A percentile compares a stretch with the other conserved stretches of the same genome.
These are phyloP conservation scores for Taphrina confusa DNA, from an alignment of 1,139 yeast species.

Conservation along the genomic window DNA sequence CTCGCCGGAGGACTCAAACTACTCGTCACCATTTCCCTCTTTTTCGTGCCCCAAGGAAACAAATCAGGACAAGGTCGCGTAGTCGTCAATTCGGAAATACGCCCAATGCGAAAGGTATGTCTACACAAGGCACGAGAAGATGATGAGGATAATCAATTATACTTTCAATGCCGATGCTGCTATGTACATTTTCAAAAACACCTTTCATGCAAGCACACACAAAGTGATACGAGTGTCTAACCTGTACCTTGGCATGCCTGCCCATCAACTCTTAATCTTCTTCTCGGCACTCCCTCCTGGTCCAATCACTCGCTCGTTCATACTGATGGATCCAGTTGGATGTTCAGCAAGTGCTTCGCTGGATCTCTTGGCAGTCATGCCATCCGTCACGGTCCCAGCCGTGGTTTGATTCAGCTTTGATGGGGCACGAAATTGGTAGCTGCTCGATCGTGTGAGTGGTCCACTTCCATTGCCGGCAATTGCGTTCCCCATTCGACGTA, in stretches of 20 bases:
- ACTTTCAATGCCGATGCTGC: constrained; percentile 7
- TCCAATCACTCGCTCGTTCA: constrained; percentile 9
- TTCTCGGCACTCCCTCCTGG: constrained; percentile 15
- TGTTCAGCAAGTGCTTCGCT: constrained; percentile 31
- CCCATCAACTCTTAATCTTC: constrained; percentile 7
- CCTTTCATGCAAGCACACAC: neutral
- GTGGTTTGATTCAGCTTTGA: constrained; percentile 16
- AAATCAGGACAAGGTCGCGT: neutral
- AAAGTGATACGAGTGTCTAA: neutral
- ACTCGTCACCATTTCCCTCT: constrained; percentile 10
- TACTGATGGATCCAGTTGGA: constrained; percentile 17
- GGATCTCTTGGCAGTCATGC: constrained; percentile 15
- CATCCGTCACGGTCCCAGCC: neutral
- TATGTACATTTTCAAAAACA: too few relatives aligned
- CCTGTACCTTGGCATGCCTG: neutral
- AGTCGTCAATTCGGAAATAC: too few relatives aligned
- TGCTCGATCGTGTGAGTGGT: constrained; percentile 19
- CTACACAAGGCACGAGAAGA: too few relatives aligned
- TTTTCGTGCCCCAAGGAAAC: constrained; percentile 3
- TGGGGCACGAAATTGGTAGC: constrained; percentile 24
- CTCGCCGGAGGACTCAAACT: constrained; percentile 21
- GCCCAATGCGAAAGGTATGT: too few relatives aligned
- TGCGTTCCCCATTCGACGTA: constrained; percentile 17
- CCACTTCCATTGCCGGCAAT: neutral
- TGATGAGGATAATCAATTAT: neutral